Base-by-base conservation (phyloP, 106 monocot genomes). In the Iris macrosiphon region DNA sequence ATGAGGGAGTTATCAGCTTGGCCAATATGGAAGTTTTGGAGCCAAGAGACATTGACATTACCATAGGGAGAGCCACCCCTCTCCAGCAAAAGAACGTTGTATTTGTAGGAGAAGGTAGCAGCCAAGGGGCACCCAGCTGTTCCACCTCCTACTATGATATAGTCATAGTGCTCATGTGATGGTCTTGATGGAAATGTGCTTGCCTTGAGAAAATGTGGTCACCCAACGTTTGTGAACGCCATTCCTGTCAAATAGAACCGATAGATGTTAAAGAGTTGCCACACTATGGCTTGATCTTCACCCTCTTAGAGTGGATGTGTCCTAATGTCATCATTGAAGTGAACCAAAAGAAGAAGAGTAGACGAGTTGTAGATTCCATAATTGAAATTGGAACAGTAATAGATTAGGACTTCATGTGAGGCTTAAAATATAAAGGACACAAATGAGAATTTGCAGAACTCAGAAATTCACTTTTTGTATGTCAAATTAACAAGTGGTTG, bases 51-150 rank as follows among this genome's bases (percentile, higher is more conserved):
- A 31, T 87, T 87, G 37, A 42, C 30, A 30, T 87, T 87, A 34
- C 81, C 87, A 41, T 87, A 78, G 12, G 87, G 87, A 4, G 81
- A 77, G 27, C 87, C 81, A 0, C 81, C 87, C 31, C 87, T 63
- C 68, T 87, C 87, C 4, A 87, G 61, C 19, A 81, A 29, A 30
- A 87, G 65, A 35, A 87, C 87, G 4, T 42, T 71, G 67, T 68
- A 81, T 2, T 81, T 81, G 28, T 57, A 54, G 3, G 87, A 87
- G 16, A 87, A 74, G 31, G 87, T 87, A 6, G 81, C 87, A 3
- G 87, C 87, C 64, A 87, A 44, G 3, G 87, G 87, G 47, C 87
- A 87, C 3, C 78, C 87, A 1, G 81, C 77, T 38, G 87, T 87
- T 18, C 87, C 87, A 1, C 87, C 81, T 17, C 87, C 87, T 35